Percentiles rank a stretch among this genome's conserved stretches.
phyloP scores from a whole-genome alignment of 345 rosid genomes.

The Lumnitzera littorea region DNA sequence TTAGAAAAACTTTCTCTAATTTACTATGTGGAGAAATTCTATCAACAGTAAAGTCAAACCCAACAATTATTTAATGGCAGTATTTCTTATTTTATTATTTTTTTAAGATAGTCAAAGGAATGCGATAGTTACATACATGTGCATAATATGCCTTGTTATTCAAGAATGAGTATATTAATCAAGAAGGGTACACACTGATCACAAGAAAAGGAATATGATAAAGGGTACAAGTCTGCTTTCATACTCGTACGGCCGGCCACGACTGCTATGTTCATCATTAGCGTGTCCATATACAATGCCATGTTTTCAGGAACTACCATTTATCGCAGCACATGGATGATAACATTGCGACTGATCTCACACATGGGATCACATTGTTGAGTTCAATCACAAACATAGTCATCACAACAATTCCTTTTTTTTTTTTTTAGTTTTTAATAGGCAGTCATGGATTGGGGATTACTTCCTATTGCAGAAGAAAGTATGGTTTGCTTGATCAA shows the following conservation, averaged over 20 bases:
- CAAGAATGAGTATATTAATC: conserved; percentile 5
- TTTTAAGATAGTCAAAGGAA: background rate
- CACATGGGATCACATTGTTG: conserved; percentile 19
- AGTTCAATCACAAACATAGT: no score
- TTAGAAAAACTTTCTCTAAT: no score
- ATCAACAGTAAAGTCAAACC: no score
- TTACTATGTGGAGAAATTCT: no score
- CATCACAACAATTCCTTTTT: no score
- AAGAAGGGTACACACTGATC: background rate
- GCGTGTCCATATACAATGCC: conserved; percentile 27
- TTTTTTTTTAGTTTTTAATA: no score
- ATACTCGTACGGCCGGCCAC: conserved; percentile 6
- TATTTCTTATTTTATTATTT: background rate
- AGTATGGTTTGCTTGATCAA: no score
- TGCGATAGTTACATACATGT: background rate
- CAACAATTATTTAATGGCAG: no score
- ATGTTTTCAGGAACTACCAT: conserved; percentile 33
- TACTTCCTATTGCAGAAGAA: no score
- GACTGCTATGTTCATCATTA: conserved; percentile 7
- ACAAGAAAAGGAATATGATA: background rate
- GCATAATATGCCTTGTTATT: conserved; percentile 12
- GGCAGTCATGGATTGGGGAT: no score
- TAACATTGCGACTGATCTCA: conserved; percentile 15
- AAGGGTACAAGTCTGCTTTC: conserved; percentile 14
- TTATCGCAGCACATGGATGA: conserved; percentile 46